Base-by-base conservation (phyloP, 257 asterid species). In the Knoxia roxburghii region DNA sequence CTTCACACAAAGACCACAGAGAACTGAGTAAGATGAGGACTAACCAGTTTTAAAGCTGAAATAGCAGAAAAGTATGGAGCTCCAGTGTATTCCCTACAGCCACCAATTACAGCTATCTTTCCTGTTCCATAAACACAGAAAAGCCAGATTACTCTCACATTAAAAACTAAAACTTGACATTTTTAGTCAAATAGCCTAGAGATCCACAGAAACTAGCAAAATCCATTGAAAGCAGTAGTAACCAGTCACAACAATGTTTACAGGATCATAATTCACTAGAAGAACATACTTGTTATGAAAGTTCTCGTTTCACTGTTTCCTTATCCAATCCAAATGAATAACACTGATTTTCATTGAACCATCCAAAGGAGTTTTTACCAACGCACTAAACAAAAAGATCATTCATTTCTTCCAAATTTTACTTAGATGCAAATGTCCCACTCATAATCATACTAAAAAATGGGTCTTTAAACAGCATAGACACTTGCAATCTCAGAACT, bases 31-130 rank as follows among this genome's bases (percentile, higher is more conserved):
- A 56, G 51, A 63, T 18, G 17, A 72, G 70, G 67, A 84, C 97
- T 84, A 59, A 94, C 99, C 64, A 94, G 88, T 78, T 86, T 94
- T 68, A 94, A 79, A 68, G 99, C 99, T 64, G 99, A 94, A 75
- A 94, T 87, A 51, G 99, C 99, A 63, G 99, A 75, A 51, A 88
- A 94, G 78, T 90, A 94, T 37, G 99, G 99, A 65, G 99, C 99
- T 69, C 99, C 99, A 56, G 99, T 94, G 85, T 94, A 90, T 72
- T 94, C 97, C 0, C 99, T 95, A 75, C 99, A 94, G 60, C 99
- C 99, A 51, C 99, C 97, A 24, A 94, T 77, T 55, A 94, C 96
- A 60, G 99, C 99, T 71, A 94, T 83, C 83, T 94, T 94, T 66
- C 99, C 99, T 94, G 95, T 75, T 77, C 64, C 69, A 67, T 41